Evolutionary conservation across 129 eudicot species (phyloP).

Genomic region (Arctium lappa): DNA sequence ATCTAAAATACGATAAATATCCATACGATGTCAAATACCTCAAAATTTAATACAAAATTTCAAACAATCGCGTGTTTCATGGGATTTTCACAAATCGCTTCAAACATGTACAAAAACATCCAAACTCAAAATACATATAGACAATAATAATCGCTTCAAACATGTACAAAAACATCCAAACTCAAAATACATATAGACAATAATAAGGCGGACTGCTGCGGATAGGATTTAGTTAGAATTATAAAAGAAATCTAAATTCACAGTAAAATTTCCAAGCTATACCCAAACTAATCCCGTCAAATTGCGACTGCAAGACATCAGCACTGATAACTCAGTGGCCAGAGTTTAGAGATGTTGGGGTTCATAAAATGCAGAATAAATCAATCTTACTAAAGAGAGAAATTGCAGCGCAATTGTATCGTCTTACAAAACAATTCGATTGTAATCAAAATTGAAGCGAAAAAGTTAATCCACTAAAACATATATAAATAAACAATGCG

Average conservation of each 20-base stretch:
- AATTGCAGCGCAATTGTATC: not conserved
- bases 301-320: no score
- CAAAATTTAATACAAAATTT: not conserved
- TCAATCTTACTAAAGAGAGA: not conserved
- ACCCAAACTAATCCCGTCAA: no score
- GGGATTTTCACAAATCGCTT: not conserved
- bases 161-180: not conserved
- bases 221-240: not conserved
- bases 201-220: not conserved
- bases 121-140: not conserved
- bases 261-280: not conserved
- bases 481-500: not conserved
- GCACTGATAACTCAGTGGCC: no score
- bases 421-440: not conserved
- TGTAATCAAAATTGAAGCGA: not conserved
- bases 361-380: not conserved
- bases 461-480: not conserved
- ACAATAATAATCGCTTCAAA: not conserved
- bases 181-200: not conserved
- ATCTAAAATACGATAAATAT: not conserved
- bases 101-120: no score
- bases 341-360: not conserved
- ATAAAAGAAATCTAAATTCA: not conserved
- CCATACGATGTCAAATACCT: not conserved
- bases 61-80: not conserved